Percentiles rank a stretch among this genome's conserved stretches.
phyloP scores from a whole-genome alignment of 1,139 yeast genomes.

The Petasospora fabianii region DNA sequence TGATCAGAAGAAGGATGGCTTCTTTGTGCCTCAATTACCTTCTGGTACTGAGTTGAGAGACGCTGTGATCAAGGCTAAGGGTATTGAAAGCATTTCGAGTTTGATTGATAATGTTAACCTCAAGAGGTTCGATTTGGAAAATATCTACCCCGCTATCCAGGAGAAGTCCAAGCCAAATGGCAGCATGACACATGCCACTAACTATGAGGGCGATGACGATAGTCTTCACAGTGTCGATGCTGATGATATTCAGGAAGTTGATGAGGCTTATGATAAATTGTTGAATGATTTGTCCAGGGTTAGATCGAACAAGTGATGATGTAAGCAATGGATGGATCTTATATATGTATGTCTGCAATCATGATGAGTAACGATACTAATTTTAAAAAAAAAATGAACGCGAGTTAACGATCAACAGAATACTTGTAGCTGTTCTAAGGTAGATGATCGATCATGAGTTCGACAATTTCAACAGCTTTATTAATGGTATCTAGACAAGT shows the following conservation, averaged over 20 bases:
- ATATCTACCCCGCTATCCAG: slow-evolving; percentile 38
- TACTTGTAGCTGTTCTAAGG: no score
- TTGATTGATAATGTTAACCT: slow-evolving; percentile 62
- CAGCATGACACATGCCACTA: no score
- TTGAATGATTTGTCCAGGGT: slow-evolving; percentile 64
- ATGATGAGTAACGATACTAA: no score
- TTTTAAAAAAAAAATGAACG: no score
- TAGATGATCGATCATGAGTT: no score
- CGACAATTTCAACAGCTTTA: no score
- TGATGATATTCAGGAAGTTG: slow-evolving; percentile 38
- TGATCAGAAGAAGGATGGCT: slow-evolving; percentile 9
- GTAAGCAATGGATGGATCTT: neutral
- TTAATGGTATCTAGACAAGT: no score
- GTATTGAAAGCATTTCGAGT: slow-evolving; percentile 67
- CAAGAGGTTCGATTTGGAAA: slow-evolving; percentile 50
- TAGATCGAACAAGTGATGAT: slow-evolving; percentile 38
- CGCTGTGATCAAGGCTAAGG: slow-evolving; percentile 75
- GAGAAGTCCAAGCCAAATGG: slow-evolving; percentile 8
- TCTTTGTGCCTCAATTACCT: slow-evolving; percentile 42
- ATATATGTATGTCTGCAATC: no score
- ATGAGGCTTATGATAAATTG: slow-evolving; percentile 67
- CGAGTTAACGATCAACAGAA: no score
- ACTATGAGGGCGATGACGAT: slow-evolving; percentile 17
- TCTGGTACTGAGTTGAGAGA: slow-evolving; percentile 75
- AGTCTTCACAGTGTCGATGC: slow-evolving; percentile 18